phyloP scores from a whole-genome alignment of 2,329 filamentous ascomycete species.

The Colletotrichum limetticola region DNA sequence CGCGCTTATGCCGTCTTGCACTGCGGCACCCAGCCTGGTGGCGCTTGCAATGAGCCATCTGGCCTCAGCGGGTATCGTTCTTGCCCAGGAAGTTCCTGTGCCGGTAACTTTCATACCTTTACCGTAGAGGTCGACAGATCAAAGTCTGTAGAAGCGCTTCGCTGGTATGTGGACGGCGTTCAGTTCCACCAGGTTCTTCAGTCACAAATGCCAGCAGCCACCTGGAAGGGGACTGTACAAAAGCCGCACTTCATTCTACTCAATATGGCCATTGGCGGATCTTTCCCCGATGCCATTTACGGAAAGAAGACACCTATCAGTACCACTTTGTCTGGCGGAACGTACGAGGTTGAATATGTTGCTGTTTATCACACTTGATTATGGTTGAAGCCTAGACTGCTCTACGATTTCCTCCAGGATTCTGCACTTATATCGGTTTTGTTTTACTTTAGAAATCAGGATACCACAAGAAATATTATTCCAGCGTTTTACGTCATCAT shows the following conservation, averaged over 20 bases:
- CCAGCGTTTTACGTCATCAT: neutral
- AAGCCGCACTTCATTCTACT: slow-evolving; percentile 48
- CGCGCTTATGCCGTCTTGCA: slow-evolving; percentile 61
- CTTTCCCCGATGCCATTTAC: slow-evolving; percentile 46
- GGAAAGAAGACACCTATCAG: slow-evolving; percentile 4
- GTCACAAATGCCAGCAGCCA: slow-evolving; percentile 39
- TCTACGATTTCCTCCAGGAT: neutral
- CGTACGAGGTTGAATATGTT: slow-evolving; percentile 3
- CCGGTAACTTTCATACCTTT: slow-evolving; percentile 41
- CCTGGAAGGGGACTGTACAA: slow-evolving; percentile 45
- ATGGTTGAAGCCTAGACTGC: neutral
- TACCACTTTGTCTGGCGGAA: slow-evolving; percentile 1
- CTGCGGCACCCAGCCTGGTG: slow-evolving; percentile 57
- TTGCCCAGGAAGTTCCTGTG: slow-evolving; percentile 2
- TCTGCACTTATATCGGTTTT: neutral
- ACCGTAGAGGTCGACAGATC: slow-evolving; percentile 47
- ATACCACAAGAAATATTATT: neutral
- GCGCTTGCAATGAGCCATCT: slow-evolving; percentile 61
- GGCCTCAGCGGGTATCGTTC: slow-evolving; percentile 46
- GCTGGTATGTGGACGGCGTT: slow-evolving; percentile 59
- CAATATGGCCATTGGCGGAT: slow-evolving; percentile 52
- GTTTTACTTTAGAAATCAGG: neutral
- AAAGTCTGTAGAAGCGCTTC: slow-evolving; percentile 52
- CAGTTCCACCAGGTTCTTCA: slow-evolving; percentile 54
- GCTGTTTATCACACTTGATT: slow-evolving; percentile 11